A percentile compares a stretch with the other conserved stretches of the same genome.
Evolutionary conservation across 805 yeast species (phyloP).

Genomic region (Ogataea philodendri): DNA sequence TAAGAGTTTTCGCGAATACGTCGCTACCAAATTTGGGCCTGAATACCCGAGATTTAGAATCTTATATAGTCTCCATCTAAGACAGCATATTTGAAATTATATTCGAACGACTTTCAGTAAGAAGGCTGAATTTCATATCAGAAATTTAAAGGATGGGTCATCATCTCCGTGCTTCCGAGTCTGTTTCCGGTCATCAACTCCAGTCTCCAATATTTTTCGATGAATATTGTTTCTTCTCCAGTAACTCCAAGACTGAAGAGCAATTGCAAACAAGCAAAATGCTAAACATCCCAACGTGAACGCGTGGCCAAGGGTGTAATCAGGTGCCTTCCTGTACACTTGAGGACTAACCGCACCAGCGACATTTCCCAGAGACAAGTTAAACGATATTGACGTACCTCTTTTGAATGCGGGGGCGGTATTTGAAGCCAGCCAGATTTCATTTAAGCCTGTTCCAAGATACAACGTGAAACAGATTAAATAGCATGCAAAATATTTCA

Average conservation of each 20-base stretch:
- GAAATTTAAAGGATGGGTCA: conserved; percentile 1
- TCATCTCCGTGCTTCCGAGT: conserved; percentile 9
- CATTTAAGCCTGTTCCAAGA: conserved; percentile 8
- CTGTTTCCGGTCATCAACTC: conserved; percentile 4
- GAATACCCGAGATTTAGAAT: no score
- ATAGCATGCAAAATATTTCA: conserved; percentile 20
- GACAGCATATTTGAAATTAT: no score
- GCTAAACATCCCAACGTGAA: conserved; percentile 19
- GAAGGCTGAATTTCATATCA: no score
- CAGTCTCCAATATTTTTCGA: conserved; percentile 1
- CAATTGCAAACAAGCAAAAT: neutral
- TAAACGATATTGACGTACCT: conserved; percentile 41
- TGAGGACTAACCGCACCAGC: conserved; percentile 47
- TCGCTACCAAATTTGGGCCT: no score
- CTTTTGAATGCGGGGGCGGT: conserved; percentile 42
- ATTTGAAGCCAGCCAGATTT: conserved; percentile 32
- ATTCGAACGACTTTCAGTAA: no score
- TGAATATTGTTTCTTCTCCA: conserved; percentile 2
- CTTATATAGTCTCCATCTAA: no score
- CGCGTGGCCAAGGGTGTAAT: conserved; percentile 39
- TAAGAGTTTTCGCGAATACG: no score
- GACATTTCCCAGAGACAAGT: conserved; percentile 45
- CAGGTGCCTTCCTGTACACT: conserved; percentile 39
- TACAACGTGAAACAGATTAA: conserved; percentile 5
- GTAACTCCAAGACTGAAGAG: conserved; percentile 7